Evolutionary conservation across 768 basidiomycete genomes (phyloP).

Genomic region (Suillus bovinus): DNA sequence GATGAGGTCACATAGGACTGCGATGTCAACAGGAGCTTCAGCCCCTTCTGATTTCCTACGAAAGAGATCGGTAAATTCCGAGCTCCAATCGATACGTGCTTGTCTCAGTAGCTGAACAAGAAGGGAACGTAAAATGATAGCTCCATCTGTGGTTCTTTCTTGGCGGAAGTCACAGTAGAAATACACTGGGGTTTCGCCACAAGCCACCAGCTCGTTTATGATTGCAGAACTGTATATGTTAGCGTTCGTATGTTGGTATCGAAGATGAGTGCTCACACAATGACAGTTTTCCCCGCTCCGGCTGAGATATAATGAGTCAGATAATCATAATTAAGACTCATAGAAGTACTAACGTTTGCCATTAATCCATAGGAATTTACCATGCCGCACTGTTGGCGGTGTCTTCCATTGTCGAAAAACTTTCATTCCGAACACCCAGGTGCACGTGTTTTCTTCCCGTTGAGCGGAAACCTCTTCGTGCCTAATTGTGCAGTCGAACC

Average conservation of each 20-base stretch:
- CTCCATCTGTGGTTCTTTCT: conserved; percentile 9
- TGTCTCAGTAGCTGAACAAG: conserved; percentile 17
- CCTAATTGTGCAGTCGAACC: conserved; percentile 11
- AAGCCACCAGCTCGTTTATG: conserved; percentile 2
- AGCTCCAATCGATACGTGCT: not conserved
- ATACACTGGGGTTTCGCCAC: not conserved
- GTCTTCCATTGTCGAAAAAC: conserved; percentile 14
- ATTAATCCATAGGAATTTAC: conserved; percentile 16
- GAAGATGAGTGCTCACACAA: conserved; percentile 14
- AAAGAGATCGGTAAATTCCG: conserved; percentile 1
- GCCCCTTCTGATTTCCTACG: conserved; percentile 3
- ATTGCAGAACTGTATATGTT: conserved; percentile 3
- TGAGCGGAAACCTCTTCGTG: conserved; percentile 13
- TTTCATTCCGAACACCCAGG: conserved; percentile 6
- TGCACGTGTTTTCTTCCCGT: conserved; percentile 18
- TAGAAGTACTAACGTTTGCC: conserved; percentile 17
- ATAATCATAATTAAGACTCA: not conserved
- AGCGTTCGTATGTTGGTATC: not conserved
- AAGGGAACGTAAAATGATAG: conserved; percentile 21
- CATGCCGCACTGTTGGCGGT: not conserved
- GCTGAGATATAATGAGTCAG: conserved; percentile 6
- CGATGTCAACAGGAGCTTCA: conserved; percentile 3
- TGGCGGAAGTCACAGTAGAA: conserved; percentile 28
- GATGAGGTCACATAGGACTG: conserved; percentile 10
- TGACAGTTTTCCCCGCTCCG: conserved; percentile 21